Base-by-base conservation (phyloP, 2,329 filamentous ascomycete species). In the Mycosphaerelloides madeirae region DNA sequence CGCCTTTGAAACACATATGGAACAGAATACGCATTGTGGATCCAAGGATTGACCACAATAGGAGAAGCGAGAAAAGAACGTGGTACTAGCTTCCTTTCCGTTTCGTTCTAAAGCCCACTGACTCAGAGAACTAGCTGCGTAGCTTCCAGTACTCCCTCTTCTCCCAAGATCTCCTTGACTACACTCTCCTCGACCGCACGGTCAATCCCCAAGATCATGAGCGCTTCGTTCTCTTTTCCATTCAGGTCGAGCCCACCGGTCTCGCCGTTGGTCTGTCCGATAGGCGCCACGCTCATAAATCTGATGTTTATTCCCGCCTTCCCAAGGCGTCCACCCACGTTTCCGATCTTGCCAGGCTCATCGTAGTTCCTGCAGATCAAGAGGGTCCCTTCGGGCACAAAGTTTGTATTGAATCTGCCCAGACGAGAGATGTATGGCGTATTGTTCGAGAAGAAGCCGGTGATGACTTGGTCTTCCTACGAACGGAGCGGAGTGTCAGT, bases 311-410 rank as follows among this genome's bases (percentile, higher is more conserved):
- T 80, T 0, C 79, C 80, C 29, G 84, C 77, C 29, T 74, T 74
- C 0, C 86, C 87, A 19, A 91, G 68, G 40, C 81, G 74, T 46
- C 75, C 81, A 1, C 87, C 87, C 2, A 93, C 86, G 29, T 81
- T 80, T 2, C 87, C 87, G 62, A 93, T 91, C 72, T 89, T 90
- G 9, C 87, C 87, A 0, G 85, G 85, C 52, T 82, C 77, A 60
- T 93, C 86, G 58, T 86, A 89, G 68, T 91, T 91, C 59, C 87
- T 79, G 57, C 87, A 78, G 47, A 91, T 83, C n/a, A 90, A 71
- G 46, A 91, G 64, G 0, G 80, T 87, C 0, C 86, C 86, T 47
- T 84, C 77, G 0, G 86, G 85, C 9, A 79, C 74, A 53, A 93
- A 91, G 3, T 79, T 80, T 0, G 84, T 84, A 31, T 77, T 79